Evolutionary conservation across 2,329 filamentous ascomycete species (phyloP).

Genomic region (Ascosphaera apis): DNA sequence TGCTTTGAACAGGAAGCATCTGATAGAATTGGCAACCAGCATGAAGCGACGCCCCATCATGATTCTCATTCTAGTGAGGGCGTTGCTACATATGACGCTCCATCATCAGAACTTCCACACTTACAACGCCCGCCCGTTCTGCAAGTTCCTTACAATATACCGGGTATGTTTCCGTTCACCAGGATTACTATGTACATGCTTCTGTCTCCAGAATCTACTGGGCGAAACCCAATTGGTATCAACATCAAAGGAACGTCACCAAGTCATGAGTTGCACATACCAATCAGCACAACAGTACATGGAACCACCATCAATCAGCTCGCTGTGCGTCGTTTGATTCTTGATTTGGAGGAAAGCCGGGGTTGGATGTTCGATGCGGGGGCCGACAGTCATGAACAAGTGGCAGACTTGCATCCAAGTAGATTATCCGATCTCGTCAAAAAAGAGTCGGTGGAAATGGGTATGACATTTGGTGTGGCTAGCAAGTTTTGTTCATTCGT

Average conservation of each 20-base stretch:
- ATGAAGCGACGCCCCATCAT: conserved; percentile 35
- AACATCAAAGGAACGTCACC: conserved; percentile 36
- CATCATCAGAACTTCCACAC: conserved; percentile 24
- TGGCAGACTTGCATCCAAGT: conserved; percentile 26
- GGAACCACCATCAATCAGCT: conserved; percentile 44
- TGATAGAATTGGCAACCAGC: conserved; percentile 8
- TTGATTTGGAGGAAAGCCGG: conserved; percentile 46
- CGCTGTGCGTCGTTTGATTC: conserved; percentile 41
- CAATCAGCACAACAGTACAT: conserved; percentile 27
- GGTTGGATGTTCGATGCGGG: conserved; percentile 35
- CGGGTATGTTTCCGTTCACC: conserved; percentile 42
- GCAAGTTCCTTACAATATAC: conserved; percentile 40
- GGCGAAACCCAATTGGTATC: conserved; percentile 30
- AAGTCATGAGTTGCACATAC: conserved; percentile 36
- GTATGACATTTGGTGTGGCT: conserved; percentile 41
- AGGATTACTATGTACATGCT: conserved; percentile 44
- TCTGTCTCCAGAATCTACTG: conserved; percentile 28
- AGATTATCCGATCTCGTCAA: conserved; percentile 38
- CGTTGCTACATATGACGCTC: conserved; percentile 9
- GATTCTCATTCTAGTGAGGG: conserved; percentile 26
- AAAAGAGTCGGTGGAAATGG: too few relatives aligned
- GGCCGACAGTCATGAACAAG: conserved; percentile 8
- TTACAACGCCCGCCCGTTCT: conserved; percentile 33
- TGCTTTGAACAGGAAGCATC: conserved; percentile 3
- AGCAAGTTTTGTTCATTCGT: conserved; percentile 54